These are phyloP conservation scores for Monilinia aucupariae DNA, from an alignment of 2,329 filamentous ascomycete species.

Conservation along the genomic window DNA sequence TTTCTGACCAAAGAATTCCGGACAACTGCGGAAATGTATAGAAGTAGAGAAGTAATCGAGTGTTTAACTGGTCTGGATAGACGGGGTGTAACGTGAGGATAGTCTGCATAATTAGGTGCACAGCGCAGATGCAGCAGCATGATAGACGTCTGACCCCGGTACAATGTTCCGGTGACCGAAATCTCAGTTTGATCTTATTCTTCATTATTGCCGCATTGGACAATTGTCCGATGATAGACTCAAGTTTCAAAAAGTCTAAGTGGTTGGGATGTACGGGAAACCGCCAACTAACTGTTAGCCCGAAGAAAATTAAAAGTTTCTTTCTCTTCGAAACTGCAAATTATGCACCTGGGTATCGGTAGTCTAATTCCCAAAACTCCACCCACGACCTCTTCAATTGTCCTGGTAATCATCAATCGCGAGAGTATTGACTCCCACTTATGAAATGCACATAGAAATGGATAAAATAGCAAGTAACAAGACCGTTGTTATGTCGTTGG, in stretches of 20 bases:
- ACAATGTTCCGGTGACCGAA: conserved; percentile 13
- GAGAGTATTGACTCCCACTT: background rate
- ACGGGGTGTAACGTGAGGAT: background rate
- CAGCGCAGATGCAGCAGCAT: conserved; percentile 6
- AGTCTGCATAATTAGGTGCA: conserved; percentile 6
- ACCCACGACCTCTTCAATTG: background rate
- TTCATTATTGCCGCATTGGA: conserved; percentile 4
- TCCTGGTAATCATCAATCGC: background rate
- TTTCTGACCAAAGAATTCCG: background rate
- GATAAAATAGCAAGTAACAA: background rate
- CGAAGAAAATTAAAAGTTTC: no score
- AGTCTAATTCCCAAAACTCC: background rate
- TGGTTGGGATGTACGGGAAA: background rate
- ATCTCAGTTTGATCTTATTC: conserved; percentile 5
- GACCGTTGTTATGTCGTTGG: background rate
- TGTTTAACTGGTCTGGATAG: background rate
- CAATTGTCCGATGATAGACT: background rate
- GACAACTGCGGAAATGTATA: background rate
- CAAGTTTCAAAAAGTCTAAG: background rate
- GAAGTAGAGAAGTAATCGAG: background rate
- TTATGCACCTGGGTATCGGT: background rate
- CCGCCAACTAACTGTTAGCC: background rate
- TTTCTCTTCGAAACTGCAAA: background rate
- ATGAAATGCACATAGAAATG: background rate
- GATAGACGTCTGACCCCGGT: conserved; percentile 6